These are phyloP conservation scores for Tolypocladium tropicale DNA, from an alignment of 2,329 filamentous ascomycete species.

Conservation along the genomic window DNA sequence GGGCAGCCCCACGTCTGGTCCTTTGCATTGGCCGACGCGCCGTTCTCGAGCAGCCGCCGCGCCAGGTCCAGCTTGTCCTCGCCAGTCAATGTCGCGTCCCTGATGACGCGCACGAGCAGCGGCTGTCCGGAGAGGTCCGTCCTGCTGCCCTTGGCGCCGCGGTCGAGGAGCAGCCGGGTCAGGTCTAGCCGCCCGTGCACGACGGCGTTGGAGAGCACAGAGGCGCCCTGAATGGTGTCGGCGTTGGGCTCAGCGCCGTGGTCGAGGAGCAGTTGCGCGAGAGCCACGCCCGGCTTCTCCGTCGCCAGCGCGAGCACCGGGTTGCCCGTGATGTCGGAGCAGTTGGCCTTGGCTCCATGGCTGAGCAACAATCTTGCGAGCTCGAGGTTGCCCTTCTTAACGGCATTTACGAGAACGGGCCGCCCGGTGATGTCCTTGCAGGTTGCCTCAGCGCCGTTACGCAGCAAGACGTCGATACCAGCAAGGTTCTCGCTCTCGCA, in stretches of 20 bases:
- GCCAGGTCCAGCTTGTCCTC: constrained; percentile 16
- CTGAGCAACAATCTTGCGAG: constrained; percentile 18
- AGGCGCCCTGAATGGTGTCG: constrained; percentile 17
- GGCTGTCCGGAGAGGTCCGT: constrained; percentile 20
- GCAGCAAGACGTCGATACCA: constrained; percentile 18
- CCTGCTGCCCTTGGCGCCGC: constrained; percentile 21
- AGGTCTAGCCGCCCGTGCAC: constrained; percentile 20
- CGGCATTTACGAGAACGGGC: constrained; percentile 15
- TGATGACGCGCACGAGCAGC: constrained; percentile 19
- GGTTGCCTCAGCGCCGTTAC: constrained; percentile 19
- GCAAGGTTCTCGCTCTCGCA: constrained; percentile 1
- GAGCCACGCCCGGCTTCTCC: constrained; percentile 14
- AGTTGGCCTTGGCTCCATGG: constrained; percentile 23
- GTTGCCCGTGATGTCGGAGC: constrained; percentile 17
- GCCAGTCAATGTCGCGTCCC: constrained; percentile 12
- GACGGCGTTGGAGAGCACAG: constrained; percentile 23
- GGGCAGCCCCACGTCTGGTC: constrained; percentile 12
- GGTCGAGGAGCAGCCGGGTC: constrained; percentile 19
- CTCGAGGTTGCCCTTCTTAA: constrained; percentile 15
- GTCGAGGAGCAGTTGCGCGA: constrained; percentile 22
- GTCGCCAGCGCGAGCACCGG: constrained; percentile 19
- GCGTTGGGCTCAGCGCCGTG: constrained; percentile 21
- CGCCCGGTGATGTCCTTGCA: constrained; percentile 14
- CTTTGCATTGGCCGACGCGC: constrained; percentile 18
- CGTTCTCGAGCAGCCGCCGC: constrained; percentile 20